These are phyloP conservation scores for Gremmenia infestans DNA, from an alignment of 2,329 filamentous ascomycete species.

Conservation along the genomic window DNA sequence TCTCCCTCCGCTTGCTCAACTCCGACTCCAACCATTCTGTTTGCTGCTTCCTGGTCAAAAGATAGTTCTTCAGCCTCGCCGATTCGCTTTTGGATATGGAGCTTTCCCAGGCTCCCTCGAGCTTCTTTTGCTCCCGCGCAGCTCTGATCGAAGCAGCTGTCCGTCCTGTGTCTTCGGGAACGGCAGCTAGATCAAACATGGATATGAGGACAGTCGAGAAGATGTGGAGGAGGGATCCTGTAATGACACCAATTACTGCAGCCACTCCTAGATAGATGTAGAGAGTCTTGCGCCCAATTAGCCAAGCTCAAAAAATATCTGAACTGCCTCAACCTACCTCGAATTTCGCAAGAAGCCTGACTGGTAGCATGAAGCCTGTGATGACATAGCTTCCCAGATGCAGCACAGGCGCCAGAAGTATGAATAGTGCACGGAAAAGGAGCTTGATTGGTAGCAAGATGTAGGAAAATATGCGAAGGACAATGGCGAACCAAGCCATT, in stretches of 20 bases:
- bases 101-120: slow-evolving; percentile 22
- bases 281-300: slow-evolving; percentile 33
- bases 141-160: slow-evolving; percentile 23
- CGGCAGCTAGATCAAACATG: slow-evolving; percentile 39
- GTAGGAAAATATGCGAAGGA: slow-evolving; percentile 19
- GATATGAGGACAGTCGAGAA: slow-evolving; percentile 51
- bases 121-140: slow-evolving; percentile 22
- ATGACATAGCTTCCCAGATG: slow-evolving; percentile 22
- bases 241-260: slow-evolving; percentile 58
- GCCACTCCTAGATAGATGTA: slow-evolving; percentile 58
- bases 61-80: slow-evolving; percentile 8
- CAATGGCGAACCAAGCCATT: slow-evolving; percentile 21
- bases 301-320: not conserved
- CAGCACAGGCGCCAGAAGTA: slow-evolving; percentile 24
- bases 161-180: slow-evolving; percentile 15
- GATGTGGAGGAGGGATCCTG: slow-evolving; percentile 56
- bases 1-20: slow-evolving; percentile 19
- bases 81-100: slow-evolving; percentile 10
- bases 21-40: slow-evolving; percentile 28
- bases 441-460: slow-evolving; percentile 20
- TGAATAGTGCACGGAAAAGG: slow-evolving; percentile 14
- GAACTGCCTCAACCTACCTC: slow-evolving; percentile 20
- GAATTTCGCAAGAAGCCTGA: slow-evolving; percentile 27
- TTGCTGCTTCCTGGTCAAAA: slow-evolving; percentile 21
- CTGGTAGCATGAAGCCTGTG: slow-evolving; percentile 21